Base-by-base conservation (phyloP, 1,284 basidiomycete species). In the Tylopilus orsonianus region DNA sequence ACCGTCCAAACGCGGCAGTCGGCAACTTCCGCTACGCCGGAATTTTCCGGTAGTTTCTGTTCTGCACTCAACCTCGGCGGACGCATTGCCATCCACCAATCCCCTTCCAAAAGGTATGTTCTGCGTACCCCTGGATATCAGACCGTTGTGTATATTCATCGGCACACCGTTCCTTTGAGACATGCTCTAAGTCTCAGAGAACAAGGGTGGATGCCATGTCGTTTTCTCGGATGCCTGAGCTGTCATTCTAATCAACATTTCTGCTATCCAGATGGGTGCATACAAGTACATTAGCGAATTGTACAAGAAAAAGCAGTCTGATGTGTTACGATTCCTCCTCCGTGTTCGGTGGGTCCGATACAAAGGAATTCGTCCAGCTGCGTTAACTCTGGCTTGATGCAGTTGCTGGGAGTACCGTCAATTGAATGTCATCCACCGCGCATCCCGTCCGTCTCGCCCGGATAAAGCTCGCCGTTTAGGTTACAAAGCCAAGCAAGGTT, bases 401-500 rank as follows among this genome's bases (percentile, higher is more conserved):
- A 93, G 93, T 67, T 98, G 96, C 86, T 99, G 96, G 96, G 96
- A 99, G 72, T 97, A 93, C 79, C 90, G 94, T 64, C 96, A 99
- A 73, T 78, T 99, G 67, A 95, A 97, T 65, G 93, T 99, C 60
- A 93, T 98, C 70, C 95, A 98, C 82, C 91, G 96, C 58, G 95
- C 95, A 49, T 93, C 94, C 57, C 91, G 96, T 56, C 96, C 96
- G 50, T 98, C 96, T 48, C 92, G 97, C 70, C 97, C 95, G 49
- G 96, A 99, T 81, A 99, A 98, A 83, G 96, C 96, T 59, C 92
- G 96, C 73, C 90, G 95, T 62, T 81, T 99, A 56, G 96, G 96
- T 50, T 99, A 99, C 87, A 99, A 97, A 79, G 93, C 97, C 71
- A 99, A 99, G 85, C 97, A 99, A 77, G 97, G 97, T 66, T 99